These are phyloP conservation scores for Rhizophora mangle DNA, from an alignment of 345 rosid genomes.

Conservation along the genomic window DNA sequence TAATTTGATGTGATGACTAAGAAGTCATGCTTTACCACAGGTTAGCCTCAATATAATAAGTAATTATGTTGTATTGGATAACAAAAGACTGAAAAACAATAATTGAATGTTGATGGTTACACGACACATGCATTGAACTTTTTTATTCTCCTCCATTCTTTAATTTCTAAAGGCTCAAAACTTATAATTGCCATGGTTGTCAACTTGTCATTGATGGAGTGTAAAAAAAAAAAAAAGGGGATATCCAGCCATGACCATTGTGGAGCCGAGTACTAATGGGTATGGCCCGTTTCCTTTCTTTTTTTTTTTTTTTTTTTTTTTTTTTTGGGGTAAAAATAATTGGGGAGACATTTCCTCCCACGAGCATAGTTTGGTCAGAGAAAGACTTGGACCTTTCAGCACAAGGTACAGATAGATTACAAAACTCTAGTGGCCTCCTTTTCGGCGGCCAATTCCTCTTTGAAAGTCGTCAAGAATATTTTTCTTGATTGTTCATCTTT, in stretches of 20 bases:
- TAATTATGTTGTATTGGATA: slow-evolving; percentile 4
- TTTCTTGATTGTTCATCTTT: neutral
- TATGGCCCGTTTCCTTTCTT: too few species aligned
- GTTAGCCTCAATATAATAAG: slow-evolving; percentile 4
- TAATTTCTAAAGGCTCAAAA: neutral
- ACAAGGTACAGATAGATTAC: too few species aligned
- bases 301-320: too few species aligned
- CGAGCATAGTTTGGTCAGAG: too few species aligned
- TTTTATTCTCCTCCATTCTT: neutral
- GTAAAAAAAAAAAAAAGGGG: too few species aligned
- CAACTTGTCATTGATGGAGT: neutral
- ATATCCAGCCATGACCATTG: too few species aligned
- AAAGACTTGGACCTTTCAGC: too few species aligned
- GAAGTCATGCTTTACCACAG: slow-evolving; percentile 11
- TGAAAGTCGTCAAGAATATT: neutral
- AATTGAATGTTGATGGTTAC: slow-evolving; percentile 7
- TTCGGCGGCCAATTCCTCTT: neutral
- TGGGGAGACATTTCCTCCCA: too few species aligned
- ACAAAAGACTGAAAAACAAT: slow-evolving; percentile 13
- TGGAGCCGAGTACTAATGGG: too few species aligned
- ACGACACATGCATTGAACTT: too few species aligned
- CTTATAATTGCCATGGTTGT: slow-evolving; percentile 7
- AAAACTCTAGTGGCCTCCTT: neutral
- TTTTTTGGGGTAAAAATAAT: too few species aligned
- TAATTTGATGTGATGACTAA: neutral